Conservation (phyloP, 495 filamentous ascomycete genomes). For the Tuber umbilicatum region DNA sequence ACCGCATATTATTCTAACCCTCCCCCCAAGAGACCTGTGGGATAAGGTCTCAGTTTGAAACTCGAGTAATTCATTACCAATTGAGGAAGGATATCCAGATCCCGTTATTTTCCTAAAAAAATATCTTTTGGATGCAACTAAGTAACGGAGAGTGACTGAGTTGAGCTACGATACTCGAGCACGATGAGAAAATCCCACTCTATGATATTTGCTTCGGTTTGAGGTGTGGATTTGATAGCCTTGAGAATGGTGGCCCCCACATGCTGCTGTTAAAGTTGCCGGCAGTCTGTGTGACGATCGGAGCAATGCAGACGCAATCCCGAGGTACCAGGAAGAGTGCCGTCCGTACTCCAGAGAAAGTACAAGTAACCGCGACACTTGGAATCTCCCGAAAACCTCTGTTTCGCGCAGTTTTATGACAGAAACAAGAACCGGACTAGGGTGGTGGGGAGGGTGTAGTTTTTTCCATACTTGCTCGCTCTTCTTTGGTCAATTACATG, state of each 20-base stretch:
- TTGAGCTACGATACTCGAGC: neutral
- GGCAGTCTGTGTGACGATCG: neutral
- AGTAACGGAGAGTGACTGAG: neutral
- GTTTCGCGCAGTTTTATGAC: no score
- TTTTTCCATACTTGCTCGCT: no score
- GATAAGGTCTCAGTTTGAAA: no score
- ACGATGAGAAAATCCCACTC: neutral
- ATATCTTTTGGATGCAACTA: no score
- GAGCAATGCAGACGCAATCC: neutral
- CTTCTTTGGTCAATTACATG: neutral
- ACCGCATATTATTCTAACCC: neutral
- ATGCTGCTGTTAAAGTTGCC: neutral
- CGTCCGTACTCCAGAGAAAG: neutral
- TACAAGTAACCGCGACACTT: neutral
- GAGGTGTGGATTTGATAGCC: neutral
- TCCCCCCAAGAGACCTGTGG: neutral
- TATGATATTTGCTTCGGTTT: neutral
- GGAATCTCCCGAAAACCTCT: neutral
- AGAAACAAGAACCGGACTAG: no score
- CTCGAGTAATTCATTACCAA: no score
- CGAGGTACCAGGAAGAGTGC: neutral
- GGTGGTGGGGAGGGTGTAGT: no score
- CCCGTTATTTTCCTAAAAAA: no score
- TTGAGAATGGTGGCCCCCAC: neutral
- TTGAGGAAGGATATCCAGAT: no score